Percentiles rank a stretch among this genome's conserved stretches.
Evolutionary conservation across 441 rosid species (phyloP).

Genomic region (Arabidopsis lyrata): DNA sequence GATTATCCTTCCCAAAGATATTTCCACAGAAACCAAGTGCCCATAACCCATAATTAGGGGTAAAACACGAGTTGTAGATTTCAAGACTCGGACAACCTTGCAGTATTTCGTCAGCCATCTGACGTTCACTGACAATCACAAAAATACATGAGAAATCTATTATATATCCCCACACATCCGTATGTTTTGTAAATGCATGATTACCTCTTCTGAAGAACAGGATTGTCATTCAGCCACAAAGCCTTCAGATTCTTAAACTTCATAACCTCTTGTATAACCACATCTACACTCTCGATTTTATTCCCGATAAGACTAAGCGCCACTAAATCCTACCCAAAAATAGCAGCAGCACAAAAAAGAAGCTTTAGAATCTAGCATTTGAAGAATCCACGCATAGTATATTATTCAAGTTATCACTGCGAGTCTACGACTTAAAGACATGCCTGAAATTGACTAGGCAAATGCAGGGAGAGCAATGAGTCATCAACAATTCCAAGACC

Average conservation of each 20-base stretch:
- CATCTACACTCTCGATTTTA: slow-evolving; percentile 64
- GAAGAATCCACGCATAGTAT: background rate
- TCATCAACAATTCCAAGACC: slow-evolving; percentile 70
- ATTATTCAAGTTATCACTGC: no score
- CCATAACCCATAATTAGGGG: slow-evolving; percentile 76
- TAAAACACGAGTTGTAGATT: slow-evolving; percentile 81
- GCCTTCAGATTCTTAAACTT: slow-evolving; percentile 76
- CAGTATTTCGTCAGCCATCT: slow-evolving; percentile 57
- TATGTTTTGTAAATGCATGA: slow-evolving; percentile 27
- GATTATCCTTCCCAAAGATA: slow-evolving; percentile 68
- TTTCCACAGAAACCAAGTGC: slow-evolving; percentile 91
- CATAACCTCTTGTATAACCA: slow-evolving; percentile 63
- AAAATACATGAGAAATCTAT: slow-evolving; percentile 23
- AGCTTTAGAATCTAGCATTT: slow-evolving; percentile 31
- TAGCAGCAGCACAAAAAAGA: slow-evolving; percentile 24
- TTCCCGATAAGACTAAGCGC: slow-evolving; percentile 86
- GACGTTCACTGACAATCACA: slow-evolving; percentile 54
- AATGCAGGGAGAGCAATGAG: slow-evolving; percentile 60
- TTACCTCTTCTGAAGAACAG: slow-evolving; percentile 65
- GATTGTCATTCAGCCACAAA: slow-evolving; percentile 89
- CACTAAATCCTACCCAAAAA: slow-evolving; percentile 63
- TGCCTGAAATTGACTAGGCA: slow-evolving; percentile 73
- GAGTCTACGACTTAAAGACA: no score
- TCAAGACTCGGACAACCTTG: slow-evolving; percentile 77
- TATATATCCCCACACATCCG: background rate